Evolutionary conservation across 2,329 filamentous ascomycete genomes (phyloP).

Genomic region (Periconia macrospinosa): DNA sequence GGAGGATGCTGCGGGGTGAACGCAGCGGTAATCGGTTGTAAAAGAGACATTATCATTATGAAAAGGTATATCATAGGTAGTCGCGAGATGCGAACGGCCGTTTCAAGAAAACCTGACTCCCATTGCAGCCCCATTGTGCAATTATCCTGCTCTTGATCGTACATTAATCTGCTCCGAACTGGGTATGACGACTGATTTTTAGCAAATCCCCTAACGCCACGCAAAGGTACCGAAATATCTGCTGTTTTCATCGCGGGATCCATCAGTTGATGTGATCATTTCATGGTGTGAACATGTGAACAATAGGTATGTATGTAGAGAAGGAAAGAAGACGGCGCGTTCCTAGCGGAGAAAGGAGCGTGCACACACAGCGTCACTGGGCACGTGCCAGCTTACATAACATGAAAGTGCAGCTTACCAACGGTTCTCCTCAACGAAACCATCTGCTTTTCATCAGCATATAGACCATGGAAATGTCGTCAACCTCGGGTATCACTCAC

Average conservation of each 20-base stretch:
- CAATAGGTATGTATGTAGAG: too few species aligned
- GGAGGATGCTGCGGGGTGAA: constrained; percentile 17
- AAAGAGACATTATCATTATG: constrained; percentile 40
- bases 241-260: not conserved
- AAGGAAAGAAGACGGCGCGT: too few species aligned
- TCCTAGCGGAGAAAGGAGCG: too few species aligned
- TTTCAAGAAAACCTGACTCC: constrained; percentile 13
- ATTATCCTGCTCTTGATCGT: constrained; percentile 20
- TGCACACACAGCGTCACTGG: too few species aligned
- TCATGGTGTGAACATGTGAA: too few species aligned
- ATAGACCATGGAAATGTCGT: too few species aligned
- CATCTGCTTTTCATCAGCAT: too few species aligned
- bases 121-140: constrained; percentile 2
- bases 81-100: constrained; percentile 14
- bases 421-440: too few species aligned
- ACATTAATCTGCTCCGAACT: constrained; percentile 17
- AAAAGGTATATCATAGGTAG: constrained; percentile 25
- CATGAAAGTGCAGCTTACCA: too few species aligned
- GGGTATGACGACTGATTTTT: constrained; percentile 11
- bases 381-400: too few species aligned
- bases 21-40: constrained; percentile 24
- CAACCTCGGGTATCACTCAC: not conserved
- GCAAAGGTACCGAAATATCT: constrained; percentile 23
- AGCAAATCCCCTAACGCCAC: constrained; percentile 32
- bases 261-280: too few species aligned